A percentile compares a stretch with the other conserved stretches of the same genome.
phyloP scores from a whole-genome alignment of 2,329 filamentous ascomycete species.

The Onygena corvina region DNA sequence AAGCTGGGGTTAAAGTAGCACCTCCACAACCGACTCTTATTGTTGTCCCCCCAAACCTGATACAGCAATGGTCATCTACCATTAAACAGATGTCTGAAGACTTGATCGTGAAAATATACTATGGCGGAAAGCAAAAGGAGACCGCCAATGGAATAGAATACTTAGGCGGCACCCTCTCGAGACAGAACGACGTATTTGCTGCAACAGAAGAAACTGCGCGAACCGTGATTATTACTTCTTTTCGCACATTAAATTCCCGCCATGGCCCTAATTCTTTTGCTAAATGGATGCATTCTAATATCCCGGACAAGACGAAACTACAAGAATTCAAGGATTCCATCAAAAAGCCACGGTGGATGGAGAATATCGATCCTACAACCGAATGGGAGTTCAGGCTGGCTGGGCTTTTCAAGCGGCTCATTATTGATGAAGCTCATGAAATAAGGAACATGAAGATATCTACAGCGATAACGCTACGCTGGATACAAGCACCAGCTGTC shows the following conservation, averaged over 20 bases:
- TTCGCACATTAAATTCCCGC: neutral
- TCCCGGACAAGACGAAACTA: neutral
- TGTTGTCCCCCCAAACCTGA: conserved; percentile 4
- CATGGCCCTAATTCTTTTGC: neutral
- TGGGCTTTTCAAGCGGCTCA: neutral
- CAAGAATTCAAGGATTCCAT: neutral
- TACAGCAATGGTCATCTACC: neutral
- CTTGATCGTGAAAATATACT: conserved; percentile 3
- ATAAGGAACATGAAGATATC: neutral
- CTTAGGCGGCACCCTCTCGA: neutral
- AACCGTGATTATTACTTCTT: neutral
- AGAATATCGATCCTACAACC: neutral
- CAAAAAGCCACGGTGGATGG: too few relatives aligned
- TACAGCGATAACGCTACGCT: neutral
- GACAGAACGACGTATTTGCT: neutral
- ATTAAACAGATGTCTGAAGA: neutral
- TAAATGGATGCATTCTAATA: neutral
- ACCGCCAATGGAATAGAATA: neutral
- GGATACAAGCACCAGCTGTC: neutral
- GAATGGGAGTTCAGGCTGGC: neutral
- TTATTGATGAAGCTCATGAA: conserved; percentile 7
- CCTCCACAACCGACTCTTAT: neutral
- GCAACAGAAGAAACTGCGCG: neutral
- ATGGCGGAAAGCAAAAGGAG: neutral
- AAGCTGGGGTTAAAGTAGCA: neutral